A percentile compares a stretch with the other conserved stretches of the same genome.
These are phyloP conservation scores for Batrachochytrium dendrobatidis DNA, from an alignment of 371 early-diverging fungal species.

Conservation along the genomic window DNA sequence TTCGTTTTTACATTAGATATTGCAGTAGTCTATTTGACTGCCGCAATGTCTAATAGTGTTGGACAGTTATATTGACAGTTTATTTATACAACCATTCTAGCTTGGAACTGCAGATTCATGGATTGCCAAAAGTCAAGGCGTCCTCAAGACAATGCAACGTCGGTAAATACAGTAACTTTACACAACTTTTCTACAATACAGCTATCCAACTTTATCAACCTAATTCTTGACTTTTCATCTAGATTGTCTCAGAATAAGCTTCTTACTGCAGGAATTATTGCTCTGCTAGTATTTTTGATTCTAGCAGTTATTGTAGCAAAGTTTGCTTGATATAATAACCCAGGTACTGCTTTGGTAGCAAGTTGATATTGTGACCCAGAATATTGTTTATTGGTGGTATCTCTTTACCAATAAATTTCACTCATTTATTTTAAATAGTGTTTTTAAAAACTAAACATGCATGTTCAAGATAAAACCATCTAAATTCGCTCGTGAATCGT, in stretches of 20 bases:
- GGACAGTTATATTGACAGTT: not conserved
- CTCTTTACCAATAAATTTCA: not conserved
- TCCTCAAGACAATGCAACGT: constrained; percentile 84
- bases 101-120: constrained; percentile 79
- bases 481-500: too few relatives aligned
- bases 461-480: too few relatives aligned
- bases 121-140: constrained; percentile 80
- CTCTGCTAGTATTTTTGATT: constrained; percentile 72
- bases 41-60: not conserved
- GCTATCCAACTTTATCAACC: not conserved
- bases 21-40: not conserved
- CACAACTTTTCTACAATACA: not conserved
- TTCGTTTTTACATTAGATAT: not conserved
- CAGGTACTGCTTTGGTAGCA: constrained; percentile 59
- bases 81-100: constrained; percentile 40
- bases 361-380: not conserved
- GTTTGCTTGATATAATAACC: not conserved
- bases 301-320: constrained; percentile 53
- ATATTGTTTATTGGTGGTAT: not conserved
- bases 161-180: constrained; percentile 51
- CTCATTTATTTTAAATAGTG: not conserved
- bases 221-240: not conserved
- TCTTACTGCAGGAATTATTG: constrained; percentile 78
- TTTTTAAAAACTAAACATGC: too few relatives aligned
- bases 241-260: constrained; percentile 86